These are phyloP conservation scores for Emmonsiellopsis sp. DNA, from an alignment of 2,329 filamentous ascomycete species.

Conservation along the genomic window DNA sequence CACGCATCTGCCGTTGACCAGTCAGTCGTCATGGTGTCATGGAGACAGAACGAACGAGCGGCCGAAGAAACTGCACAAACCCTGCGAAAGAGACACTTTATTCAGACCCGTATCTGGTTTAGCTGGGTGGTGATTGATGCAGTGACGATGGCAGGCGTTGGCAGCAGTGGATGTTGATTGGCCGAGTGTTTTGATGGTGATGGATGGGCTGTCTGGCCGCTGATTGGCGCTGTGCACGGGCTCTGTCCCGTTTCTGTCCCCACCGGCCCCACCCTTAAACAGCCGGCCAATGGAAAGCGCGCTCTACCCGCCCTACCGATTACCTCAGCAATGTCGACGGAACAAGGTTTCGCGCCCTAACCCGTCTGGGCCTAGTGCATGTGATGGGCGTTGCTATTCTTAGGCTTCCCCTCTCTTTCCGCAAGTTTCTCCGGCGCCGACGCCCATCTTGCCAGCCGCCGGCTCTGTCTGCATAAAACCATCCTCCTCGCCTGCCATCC, in stretches of 20 bases:
- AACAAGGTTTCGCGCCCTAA: not conserved
- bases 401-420: conserved; percentile 14
- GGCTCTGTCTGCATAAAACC: conserved; percentile 7
- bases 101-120: not conserved
- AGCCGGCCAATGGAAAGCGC: conserved; percentile 4
- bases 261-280: not conserved
- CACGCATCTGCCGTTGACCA: too few relatives aligned
- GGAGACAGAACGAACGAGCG: not conserved
- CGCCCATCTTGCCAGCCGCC: too few relatives aligned
- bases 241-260: not conserved
- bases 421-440: conserved; percentile 20
- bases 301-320: conserved; percentile 4
- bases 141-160: not conserved
- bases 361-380: not conserved
- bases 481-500: not conserved
- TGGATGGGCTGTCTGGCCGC: not conserved
- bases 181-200: not conserved
- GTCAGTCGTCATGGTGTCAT: too few relatives aligned
- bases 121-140: not conserved
- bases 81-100: not conserved
- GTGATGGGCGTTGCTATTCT: conserved; percentile 2
- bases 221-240: not conserved
- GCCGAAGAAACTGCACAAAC: not conserved
- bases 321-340: not conserved
- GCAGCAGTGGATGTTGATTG: not conserved